Evolutionary conservation across 129 eudicot species (phyloP).

Genomic region (Pittosporum tobira): DNA sequence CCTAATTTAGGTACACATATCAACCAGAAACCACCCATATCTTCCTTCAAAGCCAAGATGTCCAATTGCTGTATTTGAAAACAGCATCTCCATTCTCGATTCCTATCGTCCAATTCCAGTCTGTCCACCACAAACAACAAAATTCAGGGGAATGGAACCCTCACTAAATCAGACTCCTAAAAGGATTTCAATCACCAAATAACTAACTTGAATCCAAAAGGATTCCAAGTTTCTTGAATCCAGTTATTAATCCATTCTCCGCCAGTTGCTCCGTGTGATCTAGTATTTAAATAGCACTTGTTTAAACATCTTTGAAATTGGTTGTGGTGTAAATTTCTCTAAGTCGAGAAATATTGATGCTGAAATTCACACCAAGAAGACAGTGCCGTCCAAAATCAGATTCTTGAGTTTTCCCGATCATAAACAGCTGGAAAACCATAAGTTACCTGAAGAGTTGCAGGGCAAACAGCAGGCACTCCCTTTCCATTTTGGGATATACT

Average conservation of each 20-base stretch:
- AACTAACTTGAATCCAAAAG: too few relatives aligned
- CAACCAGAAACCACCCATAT: background rate
- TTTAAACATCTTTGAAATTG: background rate
- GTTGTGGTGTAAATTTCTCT: background rate
- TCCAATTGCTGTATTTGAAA: background rate
- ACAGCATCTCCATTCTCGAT: background rate
- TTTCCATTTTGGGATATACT: background rate
- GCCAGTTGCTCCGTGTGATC: too few relatives aligned
- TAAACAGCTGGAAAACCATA: background rate
- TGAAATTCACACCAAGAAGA: background rate
- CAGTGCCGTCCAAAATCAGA: background rate
- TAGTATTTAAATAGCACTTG: background rate
- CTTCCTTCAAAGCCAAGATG: background rate
- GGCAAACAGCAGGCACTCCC: constrained; percentile 3
- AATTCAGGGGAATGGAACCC: background rate
- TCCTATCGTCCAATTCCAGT: background rate
- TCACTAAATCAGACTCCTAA: background rate
- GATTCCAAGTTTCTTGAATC: too few relatives aligned
- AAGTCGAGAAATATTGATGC: background rate
- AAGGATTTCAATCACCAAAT: background rate
- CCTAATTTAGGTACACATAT: background rate
- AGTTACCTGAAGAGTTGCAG: constrained; percentile 15
- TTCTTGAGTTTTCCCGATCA: background rate
- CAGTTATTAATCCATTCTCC: too few relatives aligned
- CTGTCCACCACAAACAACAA: background rate